Percentiles rank a stretch among this genome's conserved stretches.
Conservation (phyloP, 495 filamentous ascomycete species). For the Geopyxis carbonaria region DNA sequence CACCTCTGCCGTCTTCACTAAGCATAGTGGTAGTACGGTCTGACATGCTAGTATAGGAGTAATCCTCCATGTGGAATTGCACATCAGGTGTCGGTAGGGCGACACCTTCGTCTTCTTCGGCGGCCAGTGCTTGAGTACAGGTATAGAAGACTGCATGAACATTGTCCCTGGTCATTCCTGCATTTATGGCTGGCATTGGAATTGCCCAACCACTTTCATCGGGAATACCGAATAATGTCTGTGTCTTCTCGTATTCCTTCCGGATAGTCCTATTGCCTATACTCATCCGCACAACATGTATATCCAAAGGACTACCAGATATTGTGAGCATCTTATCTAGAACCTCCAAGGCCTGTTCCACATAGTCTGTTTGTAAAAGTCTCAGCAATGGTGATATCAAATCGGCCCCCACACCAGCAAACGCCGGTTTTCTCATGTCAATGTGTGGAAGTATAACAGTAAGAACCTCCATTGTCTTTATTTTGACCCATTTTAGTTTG, state of each 20-base stretch:
- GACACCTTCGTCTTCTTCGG: constrained; percentile 32
- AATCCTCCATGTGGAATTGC: constrained; percentile 83
- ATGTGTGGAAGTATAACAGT: constrained; percentile 74
- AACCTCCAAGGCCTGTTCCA: constrained; percentile 75
- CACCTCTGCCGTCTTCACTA: constrained; percentile 63
- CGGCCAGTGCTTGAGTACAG: constrained; percentile 46
- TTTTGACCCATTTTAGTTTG: constrained; percentile 67
- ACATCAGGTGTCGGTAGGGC: constrained; percentile 66
- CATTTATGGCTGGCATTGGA: constrained; percentile 78
- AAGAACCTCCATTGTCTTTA: constrained; percentile 80
- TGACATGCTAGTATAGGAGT: constrained; percentile 56
- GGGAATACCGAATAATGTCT: constrained; percentile 90
- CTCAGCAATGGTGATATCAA: constrained; percentile 84
- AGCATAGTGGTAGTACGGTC: constrained; percentile 78
- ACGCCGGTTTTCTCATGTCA: constrained; percentile 82
- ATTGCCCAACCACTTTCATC: constrained; percentile 94
- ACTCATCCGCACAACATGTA: constrained; percentile 76
- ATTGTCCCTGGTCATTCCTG: constrained; percentile 65
- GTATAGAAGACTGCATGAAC: constrained; percentile 96
- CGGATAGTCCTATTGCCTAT: constrained; percentile 53
- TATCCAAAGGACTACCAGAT: constrained; percentile 80
- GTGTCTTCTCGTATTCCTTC: constrained; percentile 85
- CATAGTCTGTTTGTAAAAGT: constrained; percentile 82
- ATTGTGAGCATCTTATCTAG: constrained; percentile 90
- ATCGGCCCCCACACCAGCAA: constrained; percentile 82